phyloP scores from a whole-genome alignment of 345 rosid genomes.

The Melaleuca alternifolia region DNA sequence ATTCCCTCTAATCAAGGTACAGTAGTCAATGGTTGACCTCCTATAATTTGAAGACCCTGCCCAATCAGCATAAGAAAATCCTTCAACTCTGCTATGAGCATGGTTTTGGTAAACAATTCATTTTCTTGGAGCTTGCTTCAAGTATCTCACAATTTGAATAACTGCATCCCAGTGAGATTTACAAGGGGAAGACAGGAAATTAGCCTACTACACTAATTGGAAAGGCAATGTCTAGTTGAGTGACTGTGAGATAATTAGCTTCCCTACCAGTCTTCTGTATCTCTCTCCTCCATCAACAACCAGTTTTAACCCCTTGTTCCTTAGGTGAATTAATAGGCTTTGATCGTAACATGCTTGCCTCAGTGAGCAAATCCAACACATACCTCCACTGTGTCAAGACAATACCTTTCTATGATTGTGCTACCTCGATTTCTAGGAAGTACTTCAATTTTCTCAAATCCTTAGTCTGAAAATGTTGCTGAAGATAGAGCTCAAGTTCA shows the following conservation, averaged over 20 bases:
- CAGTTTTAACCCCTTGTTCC: not conserved
- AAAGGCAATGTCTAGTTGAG: too few species aligned
- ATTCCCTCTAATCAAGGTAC: not conserved
- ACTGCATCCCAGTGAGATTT: too few species aligned
- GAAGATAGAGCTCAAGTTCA: not conserved
- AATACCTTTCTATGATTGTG: not conserved
- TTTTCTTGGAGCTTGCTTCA: not conserved
- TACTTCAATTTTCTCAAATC: not conserved
- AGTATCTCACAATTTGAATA: not conserved
- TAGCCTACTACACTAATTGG: too few species aligned
- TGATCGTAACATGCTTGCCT: not conserved
- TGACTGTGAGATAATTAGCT: too few species aligned
- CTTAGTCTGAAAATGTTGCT: not conserved
- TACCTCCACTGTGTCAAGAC: not conserved
- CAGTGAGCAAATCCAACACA: not conserved
- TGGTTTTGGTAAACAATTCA: not conserved
- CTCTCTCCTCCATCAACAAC: not conserved
- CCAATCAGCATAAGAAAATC: not conserved
- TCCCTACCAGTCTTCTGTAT: too few species aligned
- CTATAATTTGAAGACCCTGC: not conserved
- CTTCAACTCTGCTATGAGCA: not conserved
- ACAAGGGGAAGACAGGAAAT: too few species aligned
- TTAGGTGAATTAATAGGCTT: not conserved
- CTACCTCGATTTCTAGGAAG: too few species aligned
- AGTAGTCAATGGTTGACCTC: not conserved